These are phyloP conservation scores for Sugiyamaella neomexicana DNA, from an alignment of 1,139 yeast genomes.

Conservation along the genomic window DNA sequence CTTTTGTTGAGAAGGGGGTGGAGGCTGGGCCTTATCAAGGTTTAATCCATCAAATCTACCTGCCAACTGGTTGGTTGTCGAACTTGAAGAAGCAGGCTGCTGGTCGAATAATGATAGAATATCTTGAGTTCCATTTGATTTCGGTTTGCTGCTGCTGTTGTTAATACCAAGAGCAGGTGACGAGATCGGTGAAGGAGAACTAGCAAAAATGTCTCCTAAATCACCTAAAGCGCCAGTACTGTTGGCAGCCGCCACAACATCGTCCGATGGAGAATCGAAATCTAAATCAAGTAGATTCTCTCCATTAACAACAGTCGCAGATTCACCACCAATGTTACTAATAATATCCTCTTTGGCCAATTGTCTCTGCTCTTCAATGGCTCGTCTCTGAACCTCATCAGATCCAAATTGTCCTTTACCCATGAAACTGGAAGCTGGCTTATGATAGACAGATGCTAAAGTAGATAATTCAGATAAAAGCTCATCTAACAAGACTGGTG, in stretches of 20 bases:
- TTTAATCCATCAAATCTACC: constrained; percentile 33
- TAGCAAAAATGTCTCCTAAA: constrained; percentile 38
- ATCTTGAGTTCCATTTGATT: constrained; percentile 31
- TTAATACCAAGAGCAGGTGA: constrained; percentile 17
- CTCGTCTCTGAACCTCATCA: constrained; percentile 50
- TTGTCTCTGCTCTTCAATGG: constrained; percentile 73
- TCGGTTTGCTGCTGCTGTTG: constrained; percentile 24
- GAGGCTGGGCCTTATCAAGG: constrained; percentile 20
- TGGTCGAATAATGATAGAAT: constrained; percentile 36
- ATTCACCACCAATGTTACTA: constrained; percentile 46
- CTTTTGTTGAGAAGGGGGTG: constrained; percentile 25
- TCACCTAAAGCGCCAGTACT: constrained; percentile 34
- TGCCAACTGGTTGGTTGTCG: constrained; percentile 26
- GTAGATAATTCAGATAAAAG: constrained; percentile 78
- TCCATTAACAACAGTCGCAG: constrained; percentile 47
- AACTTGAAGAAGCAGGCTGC: constrained; percentile 34
- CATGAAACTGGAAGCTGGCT: constrained; percentile 71
- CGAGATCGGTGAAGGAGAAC: constrained; percentile 35
- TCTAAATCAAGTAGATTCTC: constrained; percentile 89
- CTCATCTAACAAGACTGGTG: constrained; percentile 65
- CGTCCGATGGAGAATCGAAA: constrained; percentile 45
- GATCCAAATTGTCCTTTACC: constrained; percentile 49
- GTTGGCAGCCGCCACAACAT: constrained; percentile 25
- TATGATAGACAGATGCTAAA: constrained; percentile 85
- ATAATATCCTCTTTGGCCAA: constrained; percentile 78